Evolutionary conservation across 1,284 basidiomycete genomes (phyloP).

Genomic region (Violaceomyces palustris): DNA sequence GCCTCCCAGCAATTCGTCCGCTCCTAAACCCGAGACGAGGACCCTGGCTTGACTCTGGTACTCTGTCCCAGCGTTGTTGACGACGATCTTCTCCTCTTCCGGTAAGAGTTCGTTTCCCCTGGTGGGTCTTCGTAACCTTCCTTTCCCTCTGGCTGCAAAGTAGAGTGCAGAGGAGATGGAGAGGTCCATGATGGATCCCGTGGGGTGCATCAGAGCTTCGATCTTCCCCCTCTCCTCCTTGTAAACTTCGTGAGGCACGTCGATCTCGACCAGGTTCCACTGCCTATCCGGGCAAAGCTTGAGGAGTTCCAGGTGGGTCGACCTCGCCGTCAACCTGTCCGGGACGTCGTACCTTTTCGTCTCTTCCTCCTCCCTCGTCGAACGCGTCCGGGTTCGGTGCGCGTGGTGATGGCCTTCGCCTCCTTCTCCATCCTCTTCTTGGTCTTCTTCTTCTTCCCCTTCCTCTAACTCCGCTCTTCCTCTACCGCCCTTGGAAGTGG

Average conservation of each 20-base stretch:
- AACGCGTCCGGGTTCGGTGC: not conserved
- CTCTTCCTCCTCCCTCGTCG: slow-evolving; percentile 52
- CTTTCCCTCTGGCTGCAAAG: slow-evolving; percentile 77
- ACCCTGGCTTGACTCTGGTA: slow-evolving; percentile 64
- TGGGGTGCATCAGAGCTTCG: slow-evolving; percentile 29
- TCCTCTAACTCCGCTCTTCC: too few relatives aligned
- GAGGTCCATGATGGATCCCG: slow-evolving; percentile 56
- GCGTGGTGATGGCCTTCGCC: too few relatives aligned
- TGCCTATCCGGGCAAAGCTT: slow-evolving; percentile 65
- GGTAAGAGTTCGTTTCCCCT: not conserved
- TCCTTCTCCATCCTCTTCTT: too few relatives aligned
- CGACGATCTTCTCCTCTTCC: too few relatives aligned
- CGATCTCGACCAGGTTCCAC: slow-evolving; percentile 89
- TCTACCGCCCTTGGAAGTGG: too few relatives aligned
- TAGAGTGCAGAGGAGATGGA: slow-evolving; percentile 85
- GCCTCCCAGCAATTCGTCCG: slow-evolving; percentile 90
- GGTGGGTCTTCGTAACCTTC: slow-evolving; percentile 54
- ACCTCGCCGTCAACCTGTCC: slow-evolving; percentile 75
- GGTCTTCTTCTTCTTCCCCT: too few relatives aligned
- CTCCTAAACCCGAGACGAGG: slow-evolving; percentile 83
- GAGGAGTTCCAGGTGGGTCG: slow-evolving; percentile 71
- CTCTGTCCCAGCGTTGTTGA: too few relatives aligned
- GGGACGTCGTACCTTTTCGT: slow-evolving; percentile 69
- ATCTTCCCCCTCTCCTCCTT: slow-evolving; percentile 3
- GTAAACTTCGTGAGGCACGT: slow-evolving; percentile 73